phyloP scores from a whole-genome alignment of 257 asterid genomes.

The Cruciata laevipes region DNA sequence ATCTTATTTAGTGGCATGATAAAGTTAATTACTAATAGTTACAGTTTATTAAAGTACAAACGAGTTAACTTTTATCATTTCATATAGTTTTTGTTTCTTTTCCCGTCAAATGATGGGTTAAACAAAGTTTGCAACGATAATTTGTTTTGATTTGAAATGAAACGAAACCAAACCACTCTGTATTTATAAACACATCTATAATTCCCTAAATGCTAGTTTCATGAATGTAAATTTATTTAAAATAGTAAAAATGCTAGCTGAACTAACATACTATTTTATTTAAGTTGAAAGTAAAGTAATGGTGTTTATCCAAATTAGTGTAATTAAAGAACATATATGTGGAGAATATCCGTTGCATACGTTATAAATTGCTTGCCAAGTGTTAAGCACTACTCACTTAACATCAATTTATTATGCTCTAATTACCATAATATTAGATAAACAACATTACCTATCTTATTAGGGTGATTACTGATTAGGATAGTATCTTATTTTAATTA shows the following conservation, averaged over 20 bases:
- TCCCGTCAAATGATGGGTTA: neutral
- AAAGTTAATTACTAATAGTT: neutral
- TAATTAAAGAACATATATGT: conserved; percentile 1
- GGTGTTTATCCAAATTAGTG: conserved; percentile 10
- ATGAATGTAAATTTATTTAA: no score
- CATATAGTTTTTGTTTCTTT: no score
- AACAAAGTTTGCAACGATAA: neutral
- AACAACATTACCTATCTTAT: no score
- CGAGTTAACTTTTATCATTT: neutral
- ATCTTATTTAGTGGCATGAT: neutral
- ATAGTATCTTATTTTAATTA: no score
- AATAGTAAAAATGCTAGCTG: no score
- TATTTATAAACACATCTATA: no score
- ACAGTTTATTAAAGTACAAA: neutral
- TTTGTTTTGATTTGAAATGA: no score
- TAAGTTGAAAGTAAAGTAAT: neutral
- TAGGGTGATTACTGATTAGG: no score
- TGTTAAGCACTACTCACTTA: conserved; percentile 25
- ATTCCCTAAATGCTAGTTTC: no score
- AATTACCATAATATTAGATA: neutral
- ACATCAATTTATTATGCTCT: neutral
- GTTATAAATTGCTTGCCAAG: conserved; percentile 9
- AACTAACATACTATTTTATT: no score
- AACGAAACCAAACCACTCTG: no score
- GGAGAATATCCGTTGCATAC: conserved; percentile 41